Base-by-base conservation (phyloP, 164 flowering plant species). In the Magnolia kwangsiensis region DNA sequence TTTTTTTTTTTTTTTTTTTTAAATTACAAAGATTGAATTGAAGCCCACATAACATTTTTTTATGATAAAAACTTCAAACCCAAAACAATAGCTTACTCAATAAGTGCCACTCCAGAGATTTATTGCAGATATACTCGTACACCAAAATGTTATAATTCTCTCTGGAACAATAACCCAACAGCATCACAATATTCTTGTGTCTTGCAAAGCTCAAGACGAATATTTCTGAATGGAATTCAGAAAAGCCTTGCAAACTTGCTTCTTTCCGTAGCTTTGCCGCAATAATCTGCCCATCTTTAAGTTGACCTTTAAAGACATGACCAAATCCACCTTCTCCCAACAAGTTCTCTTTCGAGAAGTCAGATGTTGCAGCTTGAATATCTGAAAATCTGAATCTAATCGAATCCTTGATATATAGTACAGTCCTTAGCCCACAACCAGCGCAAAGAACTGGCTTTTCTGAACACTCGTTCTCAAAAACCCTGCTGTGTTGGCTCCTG, bases 281-380 rank as follows among this genome's bases (percentile, higher is more conserved):
- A 78, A 90, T 86, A 24, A 78, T 51, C 71, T 87, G 94, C 37
- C 92, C 94, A 79, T 89, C 90, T 75, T 79, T 82, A 27, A 89
- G 90, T 75, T 72, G 72, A 71, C 92, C 92, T 80, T 78, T 87
- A 72, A 85, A 89, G 9, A 88, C 91, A 78, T 74, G 81, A 66
- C 93, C 93, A 83, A 82, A 89, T 59, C 91, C 93, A 51, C 93
- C 93, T 84, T 88, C 93, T 74, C 90, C 91, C 67, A 88, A 21
- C 69, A 89, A 76, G 72, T 86, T 87, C 37, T 85, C 85, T 72
- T 72, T 72, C 19, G 89, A 81, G 66, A 88, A 88, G 21, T 84
- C 83, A 31, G 80, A 65, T 29, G 93, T 90, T 51, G 91, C 91
- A 13, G 50, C 83, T 78, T 85, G 87, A 74, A 90, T 81, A 63